Evolutionary conservation across 345 rosid species (phyloP).

Genomic region (Populus pruinosa): DNA sequence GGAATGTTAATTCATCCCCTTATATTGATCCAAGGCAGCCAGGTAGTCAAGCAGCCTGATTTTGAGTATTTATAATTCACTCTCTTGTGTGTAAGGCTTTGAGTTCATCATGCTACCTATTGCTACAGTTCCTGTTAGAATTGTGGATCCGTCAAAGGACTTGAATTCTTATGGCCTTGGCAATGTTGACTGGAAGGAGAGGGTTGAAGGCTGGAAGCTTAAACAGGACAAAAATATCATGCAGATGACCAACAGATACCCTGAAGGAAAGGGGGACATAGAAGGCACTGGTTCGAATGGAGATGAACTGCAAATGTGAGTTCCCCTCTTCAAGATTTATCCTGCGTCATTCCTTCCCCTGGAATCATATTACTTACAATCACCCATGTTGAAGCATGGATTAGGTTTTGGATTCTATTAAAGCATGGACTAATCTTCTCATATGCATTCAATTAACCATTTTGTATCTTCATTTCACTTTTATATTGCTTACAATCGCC

Average conservation of each 20-base stretch:
- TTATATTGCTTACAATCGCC: not conserved
- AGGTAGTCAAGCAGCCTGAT: constrained; percentile 42
- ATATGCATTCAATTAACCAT: not conserved
- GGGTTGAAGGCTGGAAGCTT: constrained; percentile 98
- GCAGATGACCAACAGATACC: constrained; percentile 60
- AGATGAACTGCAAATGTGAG: constrained; percentile 95
- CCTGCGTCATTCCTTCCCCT: not conserved
- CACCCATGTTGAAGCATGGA: not conserved
- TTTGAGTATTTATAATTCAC: constrained; percentile 5
- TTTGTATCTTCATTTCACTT: constrained; percentile 6
- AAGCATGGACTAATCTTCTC: not conserved
- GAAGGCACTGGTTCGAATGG: constrained; percentile 99
- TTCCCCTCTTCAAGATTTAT: not conserved
- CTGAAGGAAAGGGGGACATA: constrained; percentile 89
- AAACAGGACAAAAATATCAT: constrained; percentile 88
- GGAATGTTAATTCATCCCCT: constrained; percentile 74
- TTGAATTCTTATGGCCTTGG: constrained; percentile 97
- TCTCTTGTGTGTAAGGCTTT: constrained; percentile 7
- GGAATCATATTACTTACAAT: not conserved
- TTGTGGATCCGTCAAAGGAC: constrained; percentile 98
- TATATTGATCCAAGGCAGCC: constrained; percentile 96
- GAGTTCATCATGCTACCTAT: constrained; percentile 16
- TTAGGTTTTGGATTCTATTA: not conserved
- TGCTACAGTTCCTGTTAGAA: constrained; percentile 85
- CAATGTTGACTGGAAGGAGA: constrained; percentile 98